Evolutionary conservation across 2,329 filamentous ascomycete genomes (phyloP), one percentile per base, ranked within the genome.

Genomic region (Hypoxylon sp.): DNA sequence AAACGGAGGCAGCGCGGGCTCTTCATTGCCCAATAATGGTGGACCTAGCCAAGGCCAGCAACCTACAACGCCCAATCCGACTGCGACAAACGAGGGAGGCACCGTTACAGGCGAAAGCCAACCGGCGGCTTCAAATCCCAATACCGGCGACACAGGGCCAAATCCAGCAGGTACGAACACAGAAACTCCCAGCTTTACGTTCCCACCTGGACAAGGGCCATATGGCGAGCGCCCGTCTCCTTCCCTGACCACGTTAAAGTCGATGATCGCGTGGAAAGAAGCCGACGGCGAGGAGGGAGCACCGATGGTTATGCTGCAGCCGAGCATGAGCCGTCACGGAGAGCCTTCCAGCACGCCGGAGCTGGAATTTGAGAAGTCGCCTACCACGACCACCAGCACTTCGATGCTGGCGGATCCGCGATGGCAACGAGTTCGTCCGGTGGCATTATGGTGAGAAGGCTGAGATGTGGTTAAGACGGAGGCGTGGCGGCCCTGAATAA

Each of bases 181-280:
- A 5, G 50, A 65, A 30, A 26, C 44, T 0, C 46, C 68, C 1
- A 60, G 67, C 36, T 75, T 72, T 51, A 70, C 64, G 16, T 72
- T 68, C 40, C 68, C 72, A n/a, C 65, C 73, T 2, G 71, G 73
- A 12, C 38, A 67, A 12, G 67, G 73, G 16, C 74, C 74, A 18
- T 76, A 76, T 44, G 72, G 70, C 26, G 69, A 69, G 11, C 36
- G 49, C 22, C 51, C 59, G 1, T 46, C 61, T 9, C 68, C 69
- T 28, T 68, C 72, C 9, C 69, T 71, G 67, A 73, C 68, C 7
- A 73, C 71, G 53, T 36, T 69, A 12, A 67, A 65, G 2, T 72
- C 70, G 4, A 71, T 73, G 69, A 45, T 73, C 11, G 67, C 58
- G n/a, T 70, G 70, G 73, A 61, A 48, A 11, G 68, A 70, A 42